Evolutionary conservation across 495 filamentous ascomycete genomes (phyloP).

Genomic region (Amphirosellinia nigrospora): DNA sequence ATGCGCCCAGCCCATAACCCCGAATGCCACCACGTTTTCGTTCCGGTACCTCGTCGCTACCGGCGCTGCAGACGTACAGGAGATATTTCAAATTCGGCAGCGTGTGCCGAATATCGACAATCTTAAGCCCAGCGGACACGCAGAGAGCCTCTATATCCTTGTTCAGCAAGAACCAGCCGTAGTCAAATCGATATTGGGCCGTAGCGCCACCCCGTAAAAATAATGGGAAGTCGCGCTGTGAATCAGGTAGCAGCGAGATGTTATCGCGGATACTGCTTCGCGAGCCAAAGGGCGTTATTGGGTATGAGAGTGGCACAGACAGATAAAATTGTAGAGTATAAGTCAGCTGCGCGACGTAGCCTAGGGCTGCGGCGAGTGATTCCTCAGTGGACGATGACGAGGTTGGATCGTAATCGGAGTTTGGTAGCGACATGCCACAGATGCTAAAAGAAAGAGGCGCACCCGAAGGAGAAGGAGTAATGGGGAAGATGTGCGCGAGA

Average conservation of each 20-base stretch:
- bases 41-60: conserved; percentile 75
- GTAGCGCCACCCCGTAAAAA: conserved; percentile 71
- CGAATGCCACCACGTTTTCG: conserved; percentile 79
- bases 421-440: conserved; percentile 74
- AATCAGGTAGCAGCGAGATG: conserved; percentile 68
- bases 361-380: conserved; percentile 78
- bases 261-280: conserved; percentile 80
- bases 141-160: conserved; percentile 90
- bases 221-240: conserved; percentile 76
- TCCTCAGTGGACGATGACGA: conserved; percentile 62
- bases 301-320: conserved; percentile 78
- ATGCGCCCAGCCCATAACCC: conserved; percentile 58
- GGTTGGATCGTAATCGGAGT: conserved; percentile 68
- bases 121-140: conserved; percentile 70
- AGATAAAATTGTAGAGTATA: conserved; percentile 85
- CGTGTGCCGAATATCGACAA: conserved; percentile 88
- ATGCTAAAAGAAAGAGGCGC: conserved; percentile 77
- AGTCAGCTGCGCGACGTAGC: conserved; percentile 78
- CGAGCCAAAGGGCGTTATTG: conserved; percentile 72
- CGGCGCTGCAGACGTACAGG: conserved; percentile 83
- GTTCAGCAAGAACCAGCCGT: conserved; percentile 92
- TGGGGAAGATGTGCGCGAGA: conserved; percentile 76
- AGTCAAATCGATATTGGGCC: conserved; percentile 87
- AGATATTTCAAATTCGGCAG: conserved; percentile 92
- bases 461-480: conserved; percentile 63